These are phyloP conservation scores for Fibroporia radiculosa DNA, from an alignment of 768 basidiomycete species.

Conservation along the genomic window DNA sequence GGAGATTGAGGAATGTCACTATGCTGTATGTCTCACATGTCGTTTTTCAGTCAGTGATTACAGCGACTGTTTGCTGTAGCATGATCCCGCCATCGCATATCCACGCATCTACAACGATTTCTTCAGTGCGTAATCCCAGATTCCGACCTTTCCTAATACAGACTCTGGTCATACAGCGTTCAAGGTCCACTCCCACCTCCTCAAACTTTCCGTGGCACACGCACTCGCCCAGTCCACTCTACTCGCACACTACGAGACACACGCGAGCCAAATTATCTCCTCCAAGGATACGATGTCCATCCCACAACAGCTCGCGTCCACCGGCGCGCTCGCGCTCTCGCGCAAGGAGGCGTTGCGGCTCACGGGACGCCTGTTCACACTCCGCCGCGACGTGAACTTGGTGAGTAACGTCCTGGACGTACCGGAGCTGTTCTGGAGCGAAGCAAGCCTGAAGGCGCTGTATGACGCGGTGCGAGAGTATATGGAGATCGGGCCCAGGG, in stretches of 20 bases:
- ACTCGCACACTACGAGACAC: slow-evolving; percentile 79
- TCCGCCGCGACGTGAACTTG: slow-evolving; percentile 83
- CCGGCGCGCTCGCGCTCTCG: slow-evolving; percentile 67
- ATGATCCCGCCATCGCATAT: slow-evolving; percentile 75
- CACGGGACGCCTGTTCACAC: slow-evolving; percentile 67
- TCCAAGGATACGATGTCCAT: slow-evolving; percentile 72
- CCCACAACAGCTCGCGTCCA: slow-evolving; percentile 72
- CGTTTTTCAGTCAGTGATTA: slow-evolving; percentile 1
- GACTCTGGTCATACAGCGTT: slow-evolving; percentile 52
- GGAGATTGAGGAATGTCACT: slow-evolving; percentile 94
- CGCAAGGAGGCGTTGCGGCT: slow-evolving; percentile 81
- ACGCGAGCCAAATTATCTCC: slow-evolving; percentile 69
- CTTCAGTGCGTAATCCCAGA: slow-evolving; percentile 60
- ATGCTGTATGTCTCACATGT: slow-evolving; percentile 52
- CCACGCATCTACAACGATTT: slow-evolving; percentile 95
- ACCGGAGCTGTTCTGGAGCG: slow-evolving; percentile 92
- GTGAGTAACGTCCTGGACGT: slow-evolving; percentile 91
- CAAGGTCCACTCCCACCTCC: slow-evolving; percentile 83
- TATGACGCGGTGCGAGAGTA: slow-evolving; percentile 94
- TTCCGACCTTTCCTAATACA: background rate
- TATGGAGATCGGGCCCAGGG: slow-evolving; percentile 83
- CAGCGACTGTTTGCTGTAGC: slow-evolving; percentile 35
- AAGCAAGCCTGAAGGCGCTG: slow-evolving; percentile 79
- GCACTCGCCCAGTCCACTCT: slow-evolving; percentile 93
- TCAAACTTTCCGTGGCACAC: slow-evolving; percentile 90